Evolutionary conservation across 192 early-diverging fungal species (phyloP).

Genomic region (Umbelopsis ramanniana): DNA sequence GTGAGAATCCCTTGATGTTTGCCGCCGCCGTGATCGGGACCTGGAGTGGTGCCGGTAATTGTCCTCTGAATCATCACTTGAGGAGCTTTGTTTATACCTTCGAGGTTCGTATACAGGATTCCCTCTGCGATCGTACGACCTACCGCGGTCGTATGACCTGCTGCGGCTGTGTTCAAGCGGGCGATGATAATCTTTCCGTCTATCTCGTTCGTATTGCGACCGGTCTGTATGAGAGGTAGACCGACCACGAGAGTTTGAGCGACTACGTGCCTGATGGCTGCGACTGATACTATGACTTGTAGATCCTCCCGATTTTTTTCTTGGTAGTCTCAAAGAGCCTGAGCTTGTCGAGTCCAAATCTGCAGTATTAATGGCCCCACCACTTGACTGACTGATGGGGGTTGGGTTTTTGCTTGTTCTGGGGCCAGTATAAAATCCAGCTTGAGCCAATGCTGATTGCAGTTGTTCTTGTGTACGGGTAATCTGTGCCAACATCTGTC

Average conservation of each 20-base stretch:
- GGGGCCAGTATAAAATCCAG: neutral
- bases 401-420: conserved; percentile 10
- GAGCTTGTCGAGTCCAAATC: conserved; percentile 12
- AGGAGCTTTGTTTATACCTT: neutral
- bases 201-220: neutral
- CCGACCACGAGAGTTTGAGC: conserved; percentile 5
- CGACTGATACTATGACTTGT: neutral
- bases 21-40: neutral
- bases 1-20: neutral
- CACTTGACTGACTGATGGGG: neutral
- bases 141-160: neutral
- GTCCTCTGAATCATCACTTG: neutral
- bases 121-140: conserved; percentile 10
- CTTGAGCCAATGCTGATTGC: conserved; percentile 14
- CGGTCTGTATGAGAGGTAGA: neutral
- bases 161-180: neutral
- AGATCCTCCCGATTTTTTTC: neutral
- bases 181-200: neutral
- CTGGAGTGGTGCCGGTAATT: neutral
- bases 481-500: conserved; percentile 26
- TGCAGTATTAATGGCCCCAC: neutral
- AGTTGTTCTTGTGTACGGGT: conserved; percentile 28
- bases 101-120: neutral
- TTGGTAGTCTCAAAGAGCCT: neutral
- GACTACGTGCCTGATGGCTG: neutral